Base-by-base conservation (phyloP, 2,329 filamentous ascomycete genomes). In the Endoconidiophora laricicola region DNA sequence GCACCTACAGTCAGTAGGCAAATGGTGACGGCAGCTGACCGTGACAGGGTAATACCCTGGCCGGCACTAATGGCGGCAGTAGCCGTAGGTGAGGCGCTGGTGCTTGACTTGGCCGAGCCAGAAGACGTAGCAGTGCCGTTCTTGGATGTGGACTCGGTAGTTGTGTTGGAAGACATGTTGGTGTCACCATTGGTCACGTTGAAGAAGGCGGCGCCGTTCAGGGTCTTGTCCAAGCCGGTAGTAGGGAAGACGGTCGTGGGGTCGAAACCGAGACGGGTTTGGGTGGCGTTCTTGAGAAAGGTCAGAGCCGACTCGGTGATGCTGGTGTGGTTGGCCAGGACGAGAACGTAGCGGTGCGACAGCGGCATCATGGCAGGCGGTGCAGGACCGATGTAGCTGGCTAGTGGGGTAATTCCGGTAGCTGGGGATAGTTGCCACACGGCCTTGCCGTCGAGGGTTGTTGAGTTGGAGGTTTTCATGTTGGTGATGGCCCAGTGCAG, bases 401-500 rank as follows among this genome's bases (percentile, higher is more conserved):
- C 60, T 3, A 61, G 53, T 2, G 62, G 50, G 2, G 60, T 52
- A 43, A 56, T 56, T 52, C 57, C 56, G 33, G 55, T 54, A n/a
- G 54, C 49, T 6, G 55, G 52, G 7, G 52, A 49, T 23, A 67
- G 59, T 9, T 64, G 51, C 53, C 62, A 65, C 26, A 33, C 46
- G 5, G 48, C 44, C 24, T 57, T 58, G 43, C 59, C 58, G 58
- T 61, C 61, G 44, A 63, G 53, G 14, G 37, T 44, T 24, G 48
- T 50, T 18, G 54, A 43, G 46, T 46, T 47, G 39, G 54, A 53
- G 37, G 54, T 54, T n/a, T 57, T 55, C 48, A 69, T 56, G 37
- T 64, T 64, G 0, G 65, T 63, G 53, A 71, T 68, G 44, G 70
- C 58, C 62, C 68, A 71, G 59, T 73, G 71, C 48, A 72, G 56